phyloP scores from a whole-genome alignment of 257 asterid species.

The Striga asiatica region DNA sequence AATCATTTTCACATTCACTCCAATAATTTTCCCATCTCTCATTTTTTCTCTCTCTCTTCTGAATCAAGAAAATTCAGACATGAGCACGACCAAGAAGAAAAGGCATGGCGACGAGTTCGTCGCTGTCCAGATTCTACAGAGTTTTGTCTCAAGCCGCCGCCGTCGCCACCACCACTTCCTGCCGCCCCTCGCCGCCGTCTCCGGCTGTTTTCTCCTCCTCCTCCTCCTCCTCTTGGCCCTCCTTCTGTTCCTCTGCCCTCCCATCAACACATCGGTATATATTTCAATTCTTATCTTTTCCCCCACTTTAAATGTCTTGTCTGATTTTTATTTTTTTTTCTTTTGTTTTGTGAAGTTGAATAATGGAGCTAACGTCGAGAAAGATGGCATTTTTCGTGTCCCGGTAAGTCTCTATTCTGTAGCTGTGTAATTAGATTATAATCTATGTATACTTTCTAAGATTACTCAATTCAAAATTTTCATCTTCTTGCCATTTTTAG shows the following conservation, averaged over 20 bases:
- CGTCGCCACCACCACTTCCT: slow-evolving; percentile 30
- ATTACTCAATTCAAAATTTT: too few species aligned
- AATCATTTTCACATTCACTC: too few species aligned
- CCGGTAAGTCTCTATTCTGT: slow-evolving; percentile 38
- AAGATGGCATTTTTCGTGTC: slow-evolving; percentile 29
- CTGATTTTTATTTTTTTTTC: neutral
- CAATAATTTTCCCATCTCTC: too few species aligned
- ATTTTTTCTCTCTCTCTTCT: too few species aligned
- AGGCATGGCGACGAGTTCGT: slow-evolving; percentile 21
- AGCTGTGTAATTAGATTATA: neutral
- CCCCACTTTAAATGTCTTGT: neutral
- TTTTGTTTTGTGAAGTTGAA: slow-evolving; percentile 21
- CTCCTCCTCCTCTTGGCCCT: slow-evolving; percentile 30
- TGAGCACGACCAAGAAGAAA: slow-evolving; percentile 43
- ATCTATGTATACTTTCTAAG: too few species aligned
- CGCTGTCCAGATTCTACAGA: slow-evolving; percentile 33
- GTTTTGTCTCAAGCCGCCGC: slow-evolving; percentile 34
- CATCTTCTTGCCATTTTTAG: slow-evolving; percentile 17
- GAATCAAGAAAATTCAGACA: too few species aligned
- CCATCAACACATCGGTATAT: slow-evolving; percentile 25
- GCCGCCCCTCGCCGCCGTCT: slow-evolving; percentile 34
- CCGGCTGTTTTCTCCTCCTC: slow-evolving; percentile 31
- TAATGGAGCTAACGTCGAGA: slow-evolving; percentile 21
- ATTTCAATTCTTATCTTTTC: too few species aligned
- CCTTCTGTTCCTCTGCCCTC: slow-evolving; percentile 35